These are phyloP conservation scores for Knufia fluminis DNA, from an alignment of 2,329 filamentous ascomycete species.

Conservation along the genomic window DNA sequence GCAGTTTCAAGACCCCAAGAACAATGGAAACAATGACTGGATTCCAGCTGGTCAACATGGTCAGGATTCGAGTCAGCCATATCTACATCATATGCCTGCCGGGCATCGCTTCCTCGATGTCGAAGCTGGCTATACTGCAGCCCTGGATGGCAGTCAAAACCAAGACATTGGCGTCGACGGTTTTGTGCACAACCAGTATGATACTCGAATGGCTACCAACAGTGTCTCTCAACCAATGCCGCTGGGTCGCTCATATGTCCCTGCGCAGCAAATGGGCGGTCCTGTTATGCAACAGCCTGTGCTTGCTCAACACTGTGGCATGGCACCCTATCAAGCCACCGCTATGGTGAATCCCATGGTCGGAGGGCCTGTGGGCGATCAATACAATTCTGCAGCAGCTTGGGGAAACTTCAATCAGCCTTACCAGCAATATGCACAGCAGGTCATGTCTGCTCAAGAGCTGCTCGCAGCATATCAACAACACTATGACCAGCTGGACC, in stretches of 20 bases:
- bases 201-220: conserved; percentile 4
- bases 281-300: neutral
- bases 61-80: neutral
- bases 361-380: neutral
- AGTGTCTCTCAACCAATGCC: conserved; percentile 6
- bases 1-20: neutral
- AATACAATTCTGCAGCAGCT: neutral
- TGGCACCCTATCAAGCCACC: conserved; percentile 6
- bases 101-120: neutral
- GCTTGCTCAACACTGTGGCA: conserved; percentile 11
- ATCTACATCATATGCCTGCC: neutral
- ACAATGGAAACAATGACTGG: neutral
- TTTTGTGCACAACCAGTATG: conserved; percentile 1
- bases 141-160: neutral
- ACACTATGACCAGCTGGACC: conserved; percentile 17
- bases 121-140: neutral
- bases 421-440: neutral
- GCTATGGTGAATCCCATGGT: neutral
- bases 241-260: conserved; percentile 9
- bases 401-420: neutral
- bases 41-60: neutral
- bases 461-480: conserved; percentile 3
- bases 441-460: conserved; percentile 4
- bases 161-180: neutral
- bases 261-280: neutral